Base-by-base conservation (phyloP, 1,139 yeast species). In the Komagataea norvegica region DNA sequence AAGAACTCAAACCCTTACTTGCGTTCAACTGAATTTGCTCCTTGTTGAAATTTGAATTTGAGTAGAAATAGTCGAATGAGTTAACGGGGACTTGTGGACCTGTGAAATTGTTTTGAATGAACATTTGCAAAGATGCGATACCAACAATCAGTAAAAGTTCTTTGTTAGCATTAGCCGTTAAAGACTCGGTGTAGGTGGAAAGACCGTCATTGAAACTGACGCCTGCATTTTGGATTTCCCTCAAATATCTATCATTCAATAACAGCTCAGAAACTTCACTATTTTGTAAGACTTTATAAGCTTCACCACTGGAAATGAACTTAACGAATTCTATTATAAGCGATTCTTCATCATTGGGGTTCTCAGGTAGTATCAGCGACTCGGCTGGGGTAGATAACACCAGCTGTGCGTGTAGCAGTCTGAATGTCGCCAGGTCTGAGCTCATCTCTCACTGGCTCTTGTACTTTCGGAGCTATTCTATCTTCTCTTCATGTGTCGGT, bases 81-180 rank as follows among this genome's bases (percentile, higher is more conserved):
- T 60, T 61, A 26, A 65, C 54, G 1, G 68, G 67, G 1, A 78
- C 55, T 19, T 70, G 69, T 2, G 97, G 97, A 4, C 97, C 97
- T 0, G 96, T 86, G 56, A 72, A 85, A 56, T 89, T 89, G 37
- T 74, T 62, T 55, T 87, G 95, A 17, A 84, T 63, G 54, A 83
- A 89, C 2, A 74, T 57, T 53, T 87, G 88, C 26, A 87, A 63
- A 5, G 77, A 62, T 1, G 82, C 69, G 38, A 81, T 65, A 5
- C 83, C 85, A 13, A 63, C 36, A 10, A 57, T 34, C 11, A 63
- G 41, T 5, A 56, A 34, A 1, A 25, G 6, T 15, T 45, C 47
- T 10, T 27, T 35, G 6, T 33, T 26, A 11, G 31, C 23, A 16
- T 4, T 16, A 3, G 31, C 9, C 1, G 23, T 10, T 5, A 33